Base-by-base conservation (phyloP, 2,329 filamentous ascomycete species). In the Epichloe gansuensis region DNA sequence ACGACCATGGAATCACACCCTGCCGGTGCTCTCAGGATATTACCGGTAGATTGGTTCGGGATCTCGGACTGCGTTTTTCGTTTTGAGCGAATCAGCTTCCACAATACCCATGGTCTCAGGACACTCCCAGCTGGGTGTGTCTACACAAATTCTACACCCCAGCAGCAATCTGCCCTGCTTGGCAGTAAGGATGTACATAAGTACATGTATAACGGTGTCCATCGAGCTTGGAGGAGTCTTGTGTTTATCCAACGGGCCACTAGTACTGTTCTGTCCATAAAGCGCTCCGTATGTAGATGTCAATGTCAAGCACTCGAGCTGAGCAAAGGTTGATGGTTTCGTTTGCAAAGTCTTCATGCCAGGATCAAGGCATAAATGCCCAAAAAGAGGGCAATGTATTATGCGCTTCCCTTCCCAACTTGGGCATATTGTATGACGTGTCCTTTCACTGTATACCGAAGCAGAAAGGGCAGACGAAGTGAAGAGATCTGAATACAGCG, bases 1-100 rank as follows among this genome's bases (percentile, higher is more conserved):
- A 28, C 15, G 31, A 17, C 17, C 49, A 41, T 45, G 25, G 37
- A 42, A 42, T 42, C 37, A 45, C 21, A 42, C 34, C 28, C 43
- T 54, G 43, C 41, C 47, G 34, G 28, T 48, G 49, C 23, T 51
- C 31, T 51, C 31, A 41, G 23, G 34, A 43, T 46, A 54, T 28
- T 55, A 55, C 53, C 53, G 53, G 46, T 47, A 52, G 53, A 52
- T 42, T 55, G 53, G 53, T 52, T 52, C 53, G 53, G 53, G 17
- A 55, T 47, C 46, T 52, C 46, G 46, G 50, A 45, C 45, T 52
- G 47, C 25, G 37, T 35, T 25, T 35, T 55, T 52, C 53, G 50
- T 46, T 50, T 47, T 43, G 31, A 38, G 46, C 53, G 34, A 55
- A 55, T 55, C 53, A 52, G 50, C 41, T 42, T 50, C 35, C n/a